Evolutionary conservation across 331 rosid genomes (phyloP).

Genomic region (Quercus tomentella): DNA sequence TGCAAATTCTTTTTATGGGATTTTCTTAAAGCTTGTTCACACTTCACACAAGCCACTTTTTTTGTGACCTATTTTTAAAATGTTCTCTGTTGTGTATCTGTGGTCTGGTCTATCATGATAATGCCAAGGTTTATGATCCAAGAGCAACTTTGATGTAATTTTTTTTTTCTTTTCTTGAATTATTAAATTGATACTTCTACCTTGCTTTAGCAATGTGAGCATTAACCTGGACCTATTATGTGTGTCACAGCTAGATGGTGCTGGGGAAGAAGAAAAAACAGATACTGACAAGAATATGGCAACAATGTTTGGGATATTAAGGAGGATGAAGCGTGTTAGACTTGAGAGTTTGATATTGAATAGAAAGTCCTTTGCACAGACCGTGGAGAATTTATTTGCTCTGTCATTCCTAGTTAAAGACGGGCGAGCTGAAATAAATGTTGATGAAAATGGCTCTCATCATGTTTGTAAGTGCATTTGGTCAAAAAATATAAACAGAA

Average conservation of each 20-base stretch:
- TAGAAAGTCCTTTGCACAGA: conserved; percentile 71
- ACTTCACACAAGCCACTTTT: not conserved
- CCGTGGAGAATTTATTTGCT: conserved; percentile 78
- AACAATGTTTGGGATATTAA: conserved; percentile 58
- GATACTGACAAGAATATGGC: conserved; percentile 79
- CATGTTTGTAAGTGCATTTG: conserved; percentile 58
- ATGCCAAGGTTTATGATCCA: not conserved
- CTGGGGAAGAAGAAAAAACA: conserved; percentile 39
- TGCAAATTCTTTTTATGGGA: not conserved
- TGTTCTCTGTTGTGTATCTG: not conserved
- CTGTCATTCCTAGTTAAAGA: conserved; percentile 81
- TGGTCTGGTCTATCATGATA: not conserved
- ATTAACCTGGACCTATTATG: conserved; percentile 1
- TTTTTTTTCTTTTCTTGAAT: not conserved
- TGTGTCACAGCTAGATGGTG: conserved; percentile 49
- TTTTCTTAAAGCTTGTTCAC: not conserved
- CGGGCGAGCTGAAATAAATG: conserved; percentile 66
- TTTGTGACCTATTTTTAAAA: not conserved
- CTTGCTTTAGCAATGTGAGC: not conserved
- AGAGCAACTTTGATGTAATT: not conserved
- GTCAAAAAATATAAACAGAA: not conserved
- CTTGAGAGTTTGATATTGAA: conserved; percentile 63
- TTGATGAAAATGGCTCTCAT: conserved; percentile 49
- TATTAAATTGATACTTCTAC: not conserved
- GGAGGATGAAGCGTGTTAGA: conserved; percentile 32